Percentiles rank a stretch among this genome's conserved stretches.
Evolutionary conservation across 2,329 filamentous ascomycete genomes (phyloP).

Genomic region (Escovopsis sp.): DNA sequence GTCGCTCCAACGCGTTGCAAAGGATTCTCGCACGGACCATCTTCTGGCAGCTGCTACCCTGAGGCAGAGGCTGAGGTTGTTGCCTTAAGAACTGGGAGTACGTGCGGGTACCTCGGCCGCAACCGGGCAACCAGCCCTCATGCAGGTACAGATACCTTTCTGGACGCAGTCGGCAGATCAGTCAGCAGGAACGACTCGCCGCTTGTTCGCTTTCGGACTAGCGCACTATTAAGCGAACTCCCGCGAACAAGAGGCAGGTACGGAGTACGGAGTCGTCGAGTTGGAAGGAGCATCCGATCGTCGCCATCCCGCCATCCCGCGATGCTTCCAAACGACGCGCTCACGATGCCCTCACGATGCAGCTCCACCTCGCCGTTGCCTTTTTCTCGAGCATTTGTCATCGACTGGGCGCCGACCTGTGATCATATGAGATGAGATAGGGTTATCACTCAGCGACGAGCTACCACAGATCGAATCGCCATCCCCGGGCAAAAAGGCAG

Average conservation of each 20-base stretch:
- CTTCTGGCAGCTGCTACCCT: background rate
- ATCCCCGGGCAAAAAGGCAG: too few species aligned
- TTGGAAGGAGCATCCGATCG: background rate
- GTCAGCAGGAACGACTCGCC: background rate
- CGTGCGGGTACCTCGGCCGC: background rate
- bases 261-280: background rate
- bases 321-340: too few species aligned
- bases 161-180: background rate
- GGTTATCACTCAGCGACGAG: too few species aligned
- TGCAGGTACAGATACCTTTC: background rate
- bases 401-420: too few species aligned
- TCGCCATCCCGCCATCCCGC: background rate
- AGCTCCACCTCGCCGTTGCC: too few species aligned
- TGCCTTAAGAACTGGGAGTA: too few species aligned
- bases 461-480: too few species aligned
- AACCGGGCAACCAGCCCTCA: background rate
- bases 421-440: too few species aligned
- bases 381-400: too few species aligned
- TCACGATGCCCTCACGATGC: too few species aligned
- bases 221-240: background rate
- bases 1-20: too few species aligned
- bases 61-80: too few species aligned
- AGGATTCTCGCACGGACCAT: conserved; percentile 8
- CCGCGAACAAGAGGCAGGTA: background rate
- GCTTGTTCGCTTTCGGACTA: conserved; percentile 2